Evolutionary conservation across 345 rosid species (phyloP), one percentile per base, ranked within the genome.

Genomic region (Acer saccharum): DNA sequence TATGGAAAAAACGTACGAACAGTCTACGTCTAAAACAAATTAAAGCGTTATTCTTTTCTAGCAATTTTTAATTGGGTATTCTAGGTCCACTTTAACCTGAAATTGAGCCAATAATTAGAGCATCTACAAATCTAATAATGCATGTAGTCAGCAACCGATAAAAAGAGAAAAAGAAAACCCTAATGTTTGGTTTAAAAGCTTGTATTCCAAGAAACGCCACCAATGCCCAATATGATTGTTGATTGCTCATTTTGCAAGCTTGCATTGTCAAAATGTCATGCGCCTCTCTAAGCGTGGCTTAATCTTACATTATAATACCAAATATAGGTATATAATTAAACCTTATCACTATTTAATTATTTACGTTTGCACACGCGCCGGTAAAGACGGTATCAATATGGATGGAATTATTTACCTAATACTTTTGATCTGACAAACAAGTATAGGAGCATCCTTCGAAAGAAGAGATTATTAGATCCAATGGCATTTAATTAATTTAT

Each of bases 381-480:
- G 68, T 62, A 44, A 58, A 27, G 70, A 54, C 18, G 65, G 78
- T 74, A 44, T 55, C 21, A 21, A 44, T 1, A n/a, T 44, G 17
- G 6, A 32, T 4, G 39, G 39, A 43, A 43, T 43, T 43, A 32
- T 11, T 6, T 78, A 64, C 46, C 63, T 27, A 32, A 17, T 35
- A 68, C 25, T 48, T 63, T 52, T 27, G 10, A 70, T 44, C 76
- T 76, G 75, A 81, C 81, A 69, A 44, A 67, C 27, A 27, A 27
- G 50, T 68, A 32, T n/a, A 66, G 64, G 75, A 78, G 85, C 81
- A 86, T 83, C 84, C 83, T 79, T 89, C 81, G 86, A 86, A 81
- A 72, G 44, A 77, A 73, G 90, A 79, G 88, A 83, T 69, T 21
- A 83, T 73, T 81, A 76, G 88, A 90, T 86, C 91, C 89, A 80